Evolutionary conservation across 1,284 basidiomycete genomes (phyloP).

Genomic region (Cryptococcus sp.): DNA sequence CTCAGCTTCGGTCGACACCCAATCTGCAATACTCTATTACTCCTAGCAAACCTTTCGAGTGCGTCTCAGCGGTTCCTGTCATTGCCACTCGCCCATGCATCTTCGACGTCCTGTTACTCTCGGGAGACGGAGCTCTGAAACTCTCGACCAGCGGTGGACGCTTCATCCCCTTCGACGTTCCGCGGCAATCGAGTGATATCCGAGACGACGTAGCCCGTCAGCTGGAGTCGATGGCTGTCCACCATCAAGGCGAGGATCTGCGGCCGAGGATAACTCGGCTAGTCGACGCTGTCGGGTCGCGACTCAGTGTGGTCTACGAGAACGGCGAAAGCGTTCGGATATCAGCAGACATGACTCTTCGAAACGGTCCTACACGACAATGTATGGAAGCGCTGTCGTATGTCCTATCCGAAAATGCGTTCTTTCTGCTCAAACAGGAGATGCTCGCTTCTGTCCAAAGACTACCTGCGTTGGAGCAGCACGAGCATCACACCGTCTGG

Average conservation of each 20-base stretch:
- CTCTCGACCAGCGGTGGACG: slow-evolving; percentile 65
- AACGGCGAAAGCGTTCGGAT: slow-evolving; percentile 59
- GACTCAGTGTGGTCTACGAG: slow-evolving; percentile 57
- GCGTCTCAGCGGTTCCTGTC: slow-evolving; percentile 61
- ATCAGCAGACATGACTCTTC: slow-evolving; percentile 59
- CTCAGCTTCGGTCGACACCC: slow-evolving; percentile 51
- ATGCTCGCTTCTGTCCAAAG: slow-evolving; percentile 59
- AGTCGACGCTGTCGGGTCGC: slow-evolving; percentile 56
- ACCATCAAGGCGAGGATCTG: slow-evolving; percentile 27
- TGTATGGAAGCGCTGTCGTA: slow-evolving; percentile 66
- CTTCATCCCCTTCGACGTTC: slow-evolving; percentile 51
- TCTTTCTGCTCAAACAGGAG: slow-evolving; percentile 61
- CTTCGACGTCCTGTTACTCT: slow-evolving; percentile 67
- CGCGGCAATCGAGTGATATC: slow-evolving; percentile 32
- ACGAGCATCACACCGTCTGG: slow-evolving; percentile 16
- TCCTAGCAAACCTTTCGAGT: slow-evolving; percentile 51
- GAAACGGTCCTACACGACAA: slow-evolving; percentile 61
- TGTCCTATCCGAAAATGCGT: slow-evolving; percentile 56
- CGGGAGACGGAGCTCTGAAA: slow-evolving; percentile 58
- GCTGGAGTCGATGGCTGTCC: slow-evolving; percentile 34
- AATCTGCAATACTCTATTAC: slow-evolving; percentile 42
- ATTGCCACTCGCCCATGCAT: slow-evolving; percentile 64
- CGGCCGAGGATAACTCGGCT: slow-evolving; percentile 23
- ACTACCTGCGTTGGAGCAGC: slow-evolving; percentile 8
- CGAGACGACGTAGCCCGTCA: slow-evolving; percentile 35